A percentile compares a stretch with the other conserved stretches of the same genome.
These are phyloP conservation scores for Cladosporium austrohemisphaericum DNA, from an alignment of 2,329 filamentous ascomycete species.

Conservation along the genomic window DNA sequence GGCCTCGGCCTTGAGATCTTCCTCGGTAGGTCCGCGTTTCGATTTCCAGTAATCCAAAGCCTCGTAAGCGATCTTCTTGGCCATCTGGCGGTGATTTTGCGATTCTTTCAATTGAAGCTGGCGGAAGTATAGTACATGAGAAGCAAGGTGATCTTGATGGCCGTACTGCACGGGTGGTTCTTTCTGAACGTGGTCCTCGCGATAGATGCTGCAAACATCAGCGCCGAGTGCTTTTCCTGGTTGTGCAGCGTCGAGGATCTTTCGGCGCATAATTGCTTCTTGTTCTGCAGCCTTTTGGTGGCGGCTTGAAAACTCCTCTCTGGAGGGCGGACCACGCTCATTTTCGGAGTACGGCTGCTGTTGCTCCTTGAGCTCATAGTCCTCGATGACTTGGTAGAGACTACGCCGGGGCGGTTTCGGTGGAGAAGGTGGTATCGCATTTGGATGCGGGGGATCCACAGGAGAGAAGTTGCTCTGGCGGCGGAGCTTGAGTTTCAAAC, in stretches of 20 bases:
- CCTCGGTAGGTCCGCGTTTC: conserved; percentile 68
- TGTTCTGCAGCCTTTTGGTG: conserved; percentile 25
- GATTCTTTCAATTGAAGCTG: conserved; percentile 77
- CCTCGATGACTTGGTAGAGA: conserved; percentile 32
- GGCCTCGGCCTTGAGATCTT: conserved; percentile 79
- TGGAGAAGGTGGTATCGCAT: conserved; percentile 27
- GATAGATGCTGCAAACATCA: conserved; percentile 50
- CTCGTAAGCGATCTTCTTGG: conserved; percentile 75
- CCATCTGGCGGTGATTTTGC: conserved; percentile 68
- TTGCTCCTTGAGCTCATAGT: conserved; percentile 32
- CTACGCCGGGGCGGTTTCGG: conserved; percentile 27
- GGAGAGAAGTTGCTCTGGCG: conserved; percentile 1
- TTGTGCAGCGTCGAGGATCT: conserved; percentile 65
- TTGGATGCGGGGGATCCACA: conserved; percentile 31
- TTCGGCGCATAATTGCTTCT: conserved; percentile 40
- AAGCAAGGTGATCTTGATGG: conserved; percentile 80
- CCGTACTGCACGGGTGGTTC: conserved; percentile 77
- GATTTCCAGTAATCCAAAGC: conserved; percentile 72
- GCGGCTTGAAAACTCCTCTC: conserved; percentile 24
- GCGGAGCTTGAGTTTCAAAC: conserved; percentile 30
- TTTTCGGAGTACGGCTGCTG: conserved; percentile 32
- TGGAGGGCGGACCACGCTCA: conserved; percentile 28
- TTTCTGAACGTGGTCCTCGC: conserved; percentile 56
- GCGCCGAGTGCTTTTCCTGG: conserved; percentile 71
- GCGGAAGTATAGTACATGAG: conserved; percentile 75